phyloP scores from a whole-genome alignment of 1,139 yeast species.

The Diutina scorzettiae region DNA sequence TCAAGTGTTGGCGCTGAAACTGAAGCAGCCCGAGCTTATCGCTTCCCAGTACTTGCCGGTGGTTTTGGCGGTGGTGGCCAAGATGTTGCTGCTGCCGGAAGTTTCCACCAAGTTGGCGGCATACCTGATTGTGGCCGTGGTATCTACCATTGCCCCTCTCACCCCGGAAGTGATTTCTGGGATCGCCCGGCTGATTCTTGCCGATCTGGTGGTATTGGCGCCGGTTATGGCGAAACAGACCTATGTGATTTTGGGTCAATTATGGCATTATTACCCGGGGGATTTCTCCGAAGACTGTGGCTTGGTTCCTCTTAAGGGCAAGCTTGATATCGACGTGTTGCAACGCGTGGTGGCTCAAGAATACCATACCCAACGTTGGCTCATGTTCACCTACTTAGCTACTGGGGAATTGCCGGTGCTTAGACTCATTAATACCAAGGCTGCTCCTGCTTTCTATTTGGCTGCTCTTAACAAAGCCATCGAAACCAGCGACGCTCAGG shows the following conservation, averaged over 20 bases:
- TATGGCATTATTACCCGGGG: constrained; percentile 22
- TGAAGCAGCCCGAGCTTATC: constrained; percentile 19
- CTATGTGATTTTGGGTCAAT: constrained; percentile 28
- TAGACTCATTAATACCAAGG: not conserved
- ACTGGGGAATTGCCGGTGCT: constrained; percentile 1
- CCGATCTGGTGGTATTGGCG: constrained; percentile 9
- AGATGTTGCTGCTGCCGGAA: constrained; percentile 20
- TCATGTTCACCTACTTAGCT: constrained; percentile 1
- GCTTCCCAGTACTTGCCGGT: constrained; percentile 33
- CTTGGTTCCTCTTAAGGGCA: not conserved
- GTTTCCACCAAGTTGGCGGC: not conserved
- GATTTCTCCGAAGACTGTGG: constrained; percentile 9
- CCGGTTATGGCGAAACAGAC: constrained; percentile 18
- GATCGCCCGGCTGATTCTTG: constrained; percentile 54
- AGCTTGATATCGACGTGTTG: not conserved
- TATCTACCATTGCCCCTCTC: constrained; percentile 59
- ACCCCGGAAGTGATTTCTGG: constrained; percentile 52
- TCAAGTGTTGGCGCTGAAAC: constrained; percentile 35
- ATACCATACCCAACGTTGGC: not conserved
- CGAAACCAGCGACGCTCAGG: not conserved
- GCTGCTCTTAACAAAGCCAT: not conserved
- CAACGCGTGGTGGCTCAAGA: not conserved
- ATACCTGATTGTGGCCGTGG: constrained; percentile 2
- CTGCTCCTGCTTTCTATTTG: not conserved
- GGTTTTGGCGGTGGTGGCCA: constrained; percentile 46